Percentiles rank a stretch among this genome's conserved stretches.
These are phyloP conservation scores for Mycena polygramma DNA, from an alignment of 768 basidiomycete genomes.

Conservation along the genomic window DNA sequence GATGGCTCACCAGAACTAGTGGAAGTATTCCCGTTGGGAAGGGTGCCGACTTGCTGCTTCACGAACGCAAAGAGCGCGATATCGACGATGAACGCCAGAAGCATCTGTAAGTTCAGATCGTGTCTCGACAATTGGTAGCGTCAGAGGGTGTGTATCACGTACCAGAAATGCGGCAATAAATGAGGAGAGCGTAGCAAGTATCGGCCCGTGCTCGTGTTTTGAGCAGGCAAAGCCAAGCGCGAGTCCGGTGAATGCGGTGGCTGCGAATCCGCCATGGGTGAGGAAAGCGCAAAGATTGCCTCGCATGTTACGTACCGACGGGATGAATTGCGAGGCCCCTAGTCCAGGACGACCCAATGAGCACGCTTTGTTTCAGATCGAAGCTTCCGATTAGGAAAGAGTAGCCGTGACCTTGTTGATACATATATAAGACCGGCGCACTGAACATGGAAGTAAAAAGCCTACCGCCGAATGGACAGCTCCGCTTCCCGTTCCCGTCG, in stretches of 20 bases:
- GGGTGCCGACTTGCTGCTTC: constrained; percentile 66
- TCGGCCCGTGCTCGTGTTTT: constrained; percentile 58
- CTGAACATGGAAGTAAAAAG: background rate
- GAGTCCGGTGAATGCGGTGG: constrained; percentile 6
- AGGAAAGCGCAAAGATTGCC: background rate
- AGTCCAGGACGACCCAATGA: constrained; percentile 73
- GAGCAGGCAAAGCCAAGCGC: constrained; percentile 14
- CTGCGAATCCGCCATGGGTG: background rate
- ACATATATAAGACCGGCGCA: background rate
- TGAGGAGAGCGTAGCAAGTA: constrained; percentile 72
- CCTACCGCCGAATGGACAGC: constrained; percentile 64
- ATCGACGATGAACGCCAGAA: constrained; percentile 81
- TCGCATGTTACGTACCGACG: constrained; percentile 64
- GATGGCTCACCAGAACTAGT: constrained; percentile 69
- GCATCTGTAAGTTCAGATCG: constrained; percentile 46
- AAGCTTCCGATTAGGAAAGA: constrained; percentile 50
- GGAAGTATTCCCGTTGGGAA: constrained; percentile 55
- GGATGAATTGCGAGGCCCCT: constrained; percentile 82
- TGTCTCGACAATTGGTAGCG: too few species aligned
- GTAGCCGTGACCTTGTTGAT: constrained; percentile 69
- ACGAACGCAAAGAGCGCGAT: constrained; percentile 77
- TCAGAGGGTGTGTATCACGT: background rate
- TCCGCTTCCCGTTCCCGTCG: constrained; percentile 54
- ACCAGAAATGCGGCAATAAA: constrained; percentile 75
- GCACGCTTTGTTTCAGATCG: constrained; percentile 50